A percentile compares a stretch with the other conserved stretches of the same genome.
Evolutionary conservation across 225 moss, liverwort and hornwort genomes (phyloP).

Genomic region (Polytrichum formosum): DNA sequence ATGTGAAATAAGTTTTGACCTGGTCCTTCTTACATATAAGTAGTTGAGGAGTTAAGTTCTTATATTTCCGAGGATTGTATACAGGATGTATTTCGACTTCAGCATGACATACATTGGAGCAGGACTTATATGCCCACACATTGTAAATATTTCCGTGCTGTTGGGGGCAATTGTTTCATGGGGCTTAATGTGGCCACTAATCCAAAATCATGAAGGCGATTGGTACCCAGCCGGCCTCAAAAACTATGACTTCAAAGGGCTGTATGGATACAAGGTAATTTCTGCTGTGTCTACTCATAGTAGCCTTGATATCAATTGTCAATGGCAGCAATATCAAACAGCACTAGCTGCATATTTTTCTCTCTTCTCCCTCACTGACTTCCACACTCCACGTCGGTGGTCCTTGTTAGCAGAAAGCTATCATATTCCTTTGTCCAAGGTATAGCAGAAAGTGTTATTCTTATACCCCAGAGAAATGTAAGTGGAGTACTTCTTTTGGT

Average conservation of each 20-base stretch:
- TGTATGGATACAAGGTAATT: conserved; percentile 59
- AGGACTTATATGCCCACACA: conserved; percentile 61
- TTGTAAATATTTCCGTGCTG: conserved; percentile 49
- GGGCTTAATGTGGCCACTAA: conserved; percentile 69
- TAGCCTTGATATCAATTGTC: no score
- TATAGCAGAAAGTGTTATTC: no score
- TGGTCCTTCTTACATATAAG: no score
- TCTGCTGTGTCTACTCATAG: not conserved
- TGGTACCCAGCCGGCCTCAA: conserved; percentile 33
- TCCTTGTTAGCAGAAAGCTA: no score
- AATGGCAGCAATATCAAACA: no score
- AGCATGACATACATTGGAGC: conserved; percentile 55
- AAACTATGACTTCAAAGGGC: conserved; percentile 23
- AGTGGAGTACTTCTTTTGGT: no score
- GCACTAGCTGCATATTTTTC: no score
- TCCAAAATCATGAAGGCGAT: conserved; percentile 29
- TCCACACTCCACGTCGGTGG: no score
- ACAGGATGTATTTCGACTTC: conserved; percentile 60
- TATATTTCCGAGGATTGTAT: not conserved
- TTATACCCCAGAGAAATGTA: no score
- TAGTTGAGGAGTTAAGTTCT: not conserved
- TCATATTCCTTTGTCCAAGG: no score
- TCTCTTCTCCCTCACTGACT: no score
- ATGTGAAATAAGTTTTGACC: no score
- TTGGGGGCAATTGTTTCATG: conserved; percentile 60